phyloP scores from a whole-genome alignment of 805 yeast species.

The Candida coleopterorum region DNA sequence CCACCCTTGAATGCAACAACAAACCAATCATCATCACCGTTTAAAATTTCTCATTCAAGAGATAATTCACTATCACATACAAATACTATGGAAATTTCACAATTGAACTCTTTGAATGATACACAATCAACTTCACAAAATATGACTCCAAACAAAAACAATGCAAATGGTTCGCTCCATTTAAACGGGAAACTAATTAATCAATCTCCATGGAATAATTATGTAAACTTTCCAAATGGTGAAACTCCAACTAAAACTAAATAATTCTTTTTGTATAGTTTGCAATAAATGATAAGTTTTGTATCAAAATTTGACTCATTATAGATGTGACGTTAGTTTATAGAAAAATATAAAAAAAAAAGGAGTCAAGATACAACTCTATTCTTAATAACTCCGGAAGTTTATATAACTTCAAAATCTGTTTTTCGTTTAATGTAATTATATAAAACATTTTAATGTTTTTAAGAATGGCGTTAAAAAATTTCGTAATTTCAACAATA shows the following conservation, averaged over 20 bases:
- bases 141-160: conserved; percentile 4
- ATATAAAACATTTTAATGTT: no score
- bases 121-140: background rate
- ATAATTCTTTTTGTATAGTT: conserved; percentile 10
- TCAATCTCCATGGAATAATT: conserved; percentile 6
- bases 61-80: conserved; percentile 23
- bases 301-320: no score
- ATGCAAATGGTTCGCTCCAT: background rate
- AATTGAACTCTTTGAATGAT: conserved; percentile 3
- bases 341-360: no score
- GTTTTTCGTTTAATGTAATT: no score
- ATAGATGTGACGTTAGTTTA: no score
- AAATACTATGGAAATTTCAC: conserved; percentile 1
- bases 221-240: conserved; percentile 16
- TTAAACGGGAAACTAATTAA: conserved; percentile 3
- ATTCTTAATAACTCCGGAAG: no score
- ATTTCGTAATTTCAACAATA: no score
- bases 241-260: conserved; percentile 38
- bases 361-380: no score
- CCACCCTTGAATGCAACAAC: conserved; percentile 3
- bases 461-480: no score
- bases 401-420: no score
- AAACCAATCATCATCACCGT: conserved; percentile 6
- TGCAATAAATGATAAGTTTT: background rate
- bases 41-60: conserved; percentile 20